Evolutionary conservation across 176 grass and related monocot genomes (phyloP), one percentile per base, ranked within the genome.

Genomic region (Areca catechu): DNA sequence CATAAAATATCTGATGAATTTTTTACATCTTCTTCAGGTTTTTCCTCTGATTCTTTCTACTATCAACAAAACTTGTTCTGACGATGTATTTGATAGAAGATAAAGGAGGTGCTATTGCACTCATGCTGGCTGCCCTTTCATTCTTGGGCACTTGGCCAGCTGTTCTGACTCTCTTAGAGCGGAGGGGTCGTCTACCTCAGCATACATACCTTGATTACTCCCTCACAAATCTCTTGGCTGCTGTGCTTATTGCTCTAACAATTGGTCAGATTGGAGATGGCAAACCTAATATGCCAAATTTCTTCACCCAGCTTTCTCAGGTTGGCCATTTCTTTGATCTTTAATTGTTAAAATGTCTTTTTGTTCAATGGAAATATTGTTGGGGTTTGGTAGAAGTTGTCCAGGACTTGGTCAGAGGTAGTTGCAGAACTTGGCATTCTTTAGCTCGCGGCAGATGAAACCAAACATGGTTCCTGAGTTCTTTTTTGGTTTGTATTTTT

Each of bases 151-250:
- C 92, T 18, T 97, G 92, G 92, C 92, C 92, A 18, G 86, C 89
- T 24, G 86, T 97, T 48, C 51, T 97, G 17, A 89, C 92, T 15
- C 83, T 97, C 54, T 54, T 97, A 20, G 92, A 97, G 72, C 80
- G 83, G 22, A 81, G 92, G 1, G 92, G 92, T 0, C 80, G 92
- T 1, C 75, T 97, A 7, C 92, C 92, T 15, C 92, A 97, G 74
- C 92, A 97, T 61, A 91, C 92, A 4, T 97, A 91, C 74, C 74
- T 97, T 0, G 92, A 97, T 60, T 97, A 91, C 65, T 97, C 80
- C 27, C 54, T 88, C 7, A 82, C 86, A 53, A 97, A 91, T 75
- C 82, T 97, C 70, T 49, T 97, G 5, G 86, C 92, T 4, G 92
- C 92, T 4, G 65, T 97, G 25, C 61, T 97, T 7, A 37, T 97